These are phyloP conservation scores for Inonotus hispidus DNA, from an alignment of 1,284 basidiomycete genomes.

Conservation along the genomic window DNA sequence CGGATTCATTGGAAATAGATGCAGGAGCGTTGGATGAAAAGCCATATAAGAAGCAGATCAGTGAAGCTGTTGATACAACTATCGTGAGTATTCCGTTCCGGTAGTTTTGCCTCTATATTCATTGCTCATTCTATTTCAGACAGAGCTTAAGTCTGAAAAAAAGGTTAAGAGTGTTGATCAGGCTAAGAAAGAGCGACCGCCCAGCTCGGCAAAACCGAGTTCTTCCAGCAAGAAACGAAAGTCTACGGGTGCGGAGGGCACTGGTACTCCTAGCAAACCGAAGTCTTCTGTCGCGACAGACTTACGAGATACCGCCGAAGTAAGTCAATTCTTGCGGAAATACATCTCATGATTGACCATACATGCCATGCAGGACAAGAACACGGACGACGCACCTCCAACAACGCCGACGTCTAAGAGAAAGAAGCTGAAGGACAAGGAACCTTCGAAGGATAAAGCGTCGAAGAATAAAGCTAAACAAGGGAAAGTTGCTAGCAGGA, in stretches of 20 bases:
- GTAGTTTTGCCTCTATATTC: neutral
- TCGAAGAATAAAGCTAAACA: neutral
- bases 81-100: constrained; percentile 31
- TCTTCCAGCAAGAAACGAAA: neutral
- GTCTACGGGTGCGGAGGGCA: neutral
- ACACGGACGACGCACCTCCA: neutral
- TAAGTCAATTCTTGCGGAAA: neutral
- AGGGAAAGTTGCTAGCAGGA: neutral
- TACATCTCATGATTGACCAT: neutral
- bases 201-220: neutral
- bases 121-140: neutral
- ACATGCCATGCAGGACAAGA: neutral
- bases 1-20: constrained; percentile 36
- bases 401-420: neutral
- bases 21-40: constrained; percentile 35
- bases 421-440: neutral
- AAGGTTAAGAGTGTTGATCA: neutral
- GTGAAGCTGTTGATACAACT: constrained; percentile 34
- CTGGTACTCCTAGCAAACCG: constrained; percentile 15
- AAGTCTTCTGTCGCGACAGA: neutral
- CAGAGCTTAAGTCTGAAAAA: neutral
- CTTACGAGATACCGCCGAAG: neutral
- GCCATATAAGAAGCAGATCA: constrained; percentile 42
- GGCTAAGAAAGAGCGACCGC: neutral
- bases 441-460: constrained; percentile 9